Percentiles rank a stretch among this genome's conserved stretches.
Evolutionary conservation across 805 yeast genomes (phyloP).

Genomic region (Starmera caribaea): DNA sequence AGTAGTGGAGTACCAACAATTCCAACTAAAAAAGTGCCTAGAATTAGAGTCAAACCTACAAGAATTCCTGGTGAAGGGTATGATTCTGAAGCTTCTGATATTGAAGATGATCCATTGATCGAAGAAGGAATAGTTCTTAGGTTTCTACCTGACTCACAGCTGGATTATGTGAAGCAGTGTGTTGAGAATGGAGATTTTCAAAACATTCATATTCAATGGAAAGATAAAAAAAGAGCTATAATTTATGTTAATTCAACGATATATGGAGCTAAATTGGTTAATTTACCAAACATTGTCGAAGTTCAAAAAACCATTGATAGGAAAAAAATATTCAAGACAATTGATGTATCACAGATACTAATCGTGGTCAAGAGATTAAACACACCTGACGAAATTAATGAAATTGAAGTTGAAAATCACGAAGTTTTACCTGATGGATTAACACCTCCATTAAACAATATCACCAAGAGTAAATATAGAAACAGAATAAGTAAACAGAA

Average conservation of each 20-base stretch:
- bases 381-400: constrained; percentile 37
- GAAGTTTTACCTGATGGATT: constrained; percentile 54
- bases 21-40: constrained; percentile 18
- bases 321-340: constrained; percentile 78
- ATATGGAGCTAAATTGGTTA: constrained; percentile 81
- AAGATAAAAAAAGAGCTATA: constrained; percentile 71
- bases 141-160: constrained; percentile 54
- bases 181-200: constrained; percentile 70
- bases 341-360: constrained; percentile 80
- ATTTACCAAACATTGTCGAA: constrained; percentile 82
- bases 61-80: constrained; percentile 91
- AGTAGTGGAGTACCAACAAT: too few relatives aligned
- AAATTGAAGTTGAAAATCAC: constrained; percentile 24
- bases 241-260: constrained; percentile 58
- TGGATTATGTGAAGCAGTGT: constrained; percentile 67
- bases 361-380: constrained; percentile 53
- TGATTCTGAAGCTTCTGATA: constrained; percentile 92
- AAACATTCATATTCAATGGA: constrained; percentile 71
- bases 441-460: constrained; percentile 69
- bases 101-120: constrained; percentile 87
- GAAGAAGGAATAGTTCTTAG: constrained; percentile 82
- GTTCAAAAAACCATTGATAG: constrained; percentile 81
- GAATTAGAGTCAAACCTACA: constrained; percentile 45
- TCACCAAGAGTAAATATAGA: constrained; percentile 60
- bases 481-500: constrained; percentile 60